Conservation (phyloP, 2,329 filamentous ascomycete species). For the Beauveria pseudobassiana region DNA sequence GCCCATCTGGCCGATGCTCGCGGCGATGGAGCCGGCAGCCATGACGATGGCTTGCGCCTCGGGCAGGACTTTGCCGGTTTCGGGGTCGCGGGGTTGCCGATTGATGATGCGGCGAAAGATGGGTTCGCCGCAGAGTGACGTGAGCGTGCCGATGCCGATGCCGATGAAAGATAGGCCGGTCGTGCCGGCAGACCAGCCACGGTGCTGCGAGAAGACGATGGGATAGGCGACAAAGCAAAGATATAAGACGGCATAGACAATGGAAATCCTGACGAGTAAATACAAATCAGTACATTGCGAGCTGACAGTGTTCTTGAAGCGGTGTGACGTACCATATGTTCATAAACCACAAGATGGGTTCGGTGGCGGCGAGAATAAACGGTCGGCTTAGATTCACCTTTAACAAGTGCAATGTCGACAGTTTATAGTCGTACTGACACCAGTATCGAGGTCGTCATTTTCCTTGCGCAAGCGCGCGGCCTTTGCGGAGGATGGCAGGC, state of each 20-base stretch:
- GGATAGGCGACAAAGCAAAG: constrained; percentile 84
- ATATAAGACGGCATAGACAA: constrained; percentile 75
- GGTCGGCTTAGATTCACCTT: constrained; percentile 67
- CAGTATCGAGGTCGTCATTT: constrained; percentile 62
- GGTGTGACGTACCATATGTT: constrained; percentile 42
- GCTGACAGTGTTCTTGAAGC: background rate
- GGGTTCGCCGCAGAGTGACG: constrained; percentile 55
- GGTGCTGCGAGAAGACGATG: constrained; percentile 61
- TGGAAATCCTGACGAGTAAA: constrained; percentile 50
- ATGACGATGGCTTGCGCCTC: constrained; percentile 73
- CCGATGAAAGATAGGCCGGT: constrained; percentile 68
- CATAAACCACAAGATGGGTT: constrained; percentile 66
- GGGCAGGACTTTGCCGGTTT: constrained; percentile 61
- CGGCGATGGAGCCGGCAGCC: constrained; percentile 62
- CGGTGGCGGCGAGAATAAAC: constrained; percentile 64
- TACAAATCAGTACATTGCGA: background rate
- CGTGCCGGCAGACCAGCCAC: constrained; percentile 68
- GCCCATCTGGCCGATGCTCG: constrained; percentile 69
- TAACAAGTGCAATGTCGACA: constrained; percentile 53
- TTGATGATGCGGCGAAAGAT: constrained; percentile 69
- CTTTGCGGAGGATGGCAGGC: constrained; percentile 58
- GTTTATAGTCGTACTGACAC: constrained; percentile 65
- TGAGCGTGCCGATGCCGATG: constrained; percentile 51
- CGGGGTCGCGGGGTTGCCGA: constrained; percentile 59
- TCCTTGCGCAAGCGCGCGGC: constrained; percentile 54